Conservation (phyloP, 345 rosid genomes). For the Iberis pinnata region DNA sequence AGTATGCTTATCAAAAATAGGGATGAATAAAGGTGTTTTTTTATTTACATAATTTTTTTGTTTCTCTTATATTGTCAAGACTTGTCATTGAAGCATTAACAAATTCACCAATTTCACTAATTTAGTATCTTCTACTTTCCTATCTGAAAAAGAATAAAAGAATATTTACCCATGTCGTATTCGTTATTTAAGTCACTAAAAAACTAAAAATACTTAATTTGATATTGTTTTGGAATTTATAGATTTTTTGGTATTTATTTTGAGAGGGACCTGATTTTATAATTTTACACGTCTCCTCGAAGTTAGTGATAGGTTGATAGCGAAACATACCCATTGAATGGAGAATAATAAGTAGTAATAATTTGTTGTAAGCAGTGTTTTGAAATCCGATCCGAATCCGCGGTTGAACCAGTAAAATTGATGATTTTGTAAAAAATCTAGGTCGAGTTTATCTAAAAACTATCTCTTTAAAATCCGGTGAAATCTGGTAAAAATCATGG, state of each 20-base stretch:
- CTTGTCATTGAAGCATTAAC: constrained; percentile 24
- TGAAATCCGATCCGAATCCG: too few relatives aligned
- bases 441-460: too few relatives aligned
- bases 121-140: constrained; percentile 12
- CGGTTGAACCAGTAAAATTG: too few relatives aligned
- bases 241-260: neutral
- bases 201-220: too few relatives aligned
- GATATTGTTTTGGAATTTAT: too few relatives aligned
- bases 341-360: too few relatives aligned
- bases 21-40: constrained; percentile 8
- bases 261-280: neutral
- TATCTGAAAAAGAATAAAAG: constrained; percentile 23
- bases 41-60: constrained; percentile 10
- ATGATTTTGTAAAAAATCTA: too few relatives aligned
- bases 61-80: constrained; percentile 25
- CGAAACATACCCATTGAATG: neutral
- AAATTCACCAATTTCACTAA: constrained; percentile 4
- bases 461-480: too few relatives aligned
- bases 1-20: constrained; percentile 10
- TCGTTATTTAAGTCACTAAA: neutral
- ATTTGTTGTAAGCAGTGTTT: too few relatives aligned
- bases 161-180: constrained; percentile 20
- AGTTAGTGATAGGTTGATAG: neutral
- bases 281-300: neutral
- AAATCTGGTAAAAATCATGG: too few relatives aligned